phyloP scores from a whole-genome alignment of 495 filamentous ascomycete genomes.

The Lepidopterella palustris region DNA sequence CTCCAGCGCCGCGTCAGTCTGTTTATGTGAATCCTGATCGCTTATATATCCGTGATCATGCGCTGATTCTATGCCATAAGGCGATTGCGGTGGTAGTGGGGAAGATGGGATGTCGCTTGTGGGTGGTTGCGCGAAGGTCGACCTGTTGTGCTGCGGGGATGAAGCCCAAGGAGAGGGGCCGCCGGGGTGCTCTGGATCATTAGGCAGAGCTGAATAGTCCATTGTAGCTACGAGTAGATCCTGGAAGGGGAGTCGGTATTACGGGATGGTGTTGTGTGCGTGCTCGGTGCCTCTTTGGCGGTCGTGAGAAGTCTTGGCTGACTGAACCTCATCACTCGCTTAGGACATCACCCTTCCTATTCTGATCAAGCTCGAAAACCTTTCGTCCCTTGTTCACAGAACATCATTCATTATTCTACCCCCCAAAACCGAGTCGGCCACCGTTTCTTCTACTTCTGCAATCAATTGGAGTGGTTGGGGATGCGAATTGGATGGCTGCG shows the following conservation, averaged over 20 bases:
- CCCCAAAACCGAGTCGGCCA: too few species aligned
- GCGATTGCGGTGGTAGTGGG: slow-evolving; percentile 41
- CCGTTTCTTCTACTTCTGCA: neutral
- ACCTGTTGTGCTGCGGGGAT: slow-evolving; percentile 59
- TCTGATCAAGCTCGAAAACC: slow-evolving; percentile 1
- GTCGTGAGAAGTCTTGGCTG: neutral
- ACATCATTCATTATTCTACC: too few species aligned
- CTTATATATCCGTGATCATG: slow-evolving; percentile 21
- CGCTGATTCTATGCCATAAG: slow-evolving; percentile 34
- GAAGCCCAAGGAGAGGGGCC: slow-evolving; percentile 74
- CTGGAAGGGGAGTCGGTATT: slow-evolving; percentile 1
- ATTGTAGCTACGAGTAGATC: slow-evolving; percentile 43
- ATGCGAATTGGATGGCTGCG: slow-evolving; percentile 21
- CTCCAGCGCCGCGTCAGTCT: slow-evolving; percentile 23
- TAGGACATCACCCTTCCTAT: neutral
- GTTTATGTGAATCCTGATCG: slow-evolving; percentile 17
- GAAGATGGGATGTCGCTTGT: slow-evolving; percentile 51
- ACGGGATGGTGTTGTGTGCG: neutral
- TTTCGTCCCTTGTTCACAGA: too few species aligned
- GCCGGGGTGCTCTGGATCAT: slow-evolving; percentile 63
- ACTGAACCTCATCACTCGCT: neutral
- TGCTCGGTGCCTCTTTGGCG: slow-evolving; percentile 1
- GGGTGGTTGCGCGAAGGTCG: slow-evolving; percentile 45
- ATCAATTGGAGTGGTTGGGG: slow-evolving; percentile 4
- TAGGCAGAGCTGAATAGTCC: slow-evolving; percentile 76